Evolutionary conservation across 2,329 filamentous ascomycete species (phyloP).

Genomic region (Hirsutella minnesotensis): DNA sequence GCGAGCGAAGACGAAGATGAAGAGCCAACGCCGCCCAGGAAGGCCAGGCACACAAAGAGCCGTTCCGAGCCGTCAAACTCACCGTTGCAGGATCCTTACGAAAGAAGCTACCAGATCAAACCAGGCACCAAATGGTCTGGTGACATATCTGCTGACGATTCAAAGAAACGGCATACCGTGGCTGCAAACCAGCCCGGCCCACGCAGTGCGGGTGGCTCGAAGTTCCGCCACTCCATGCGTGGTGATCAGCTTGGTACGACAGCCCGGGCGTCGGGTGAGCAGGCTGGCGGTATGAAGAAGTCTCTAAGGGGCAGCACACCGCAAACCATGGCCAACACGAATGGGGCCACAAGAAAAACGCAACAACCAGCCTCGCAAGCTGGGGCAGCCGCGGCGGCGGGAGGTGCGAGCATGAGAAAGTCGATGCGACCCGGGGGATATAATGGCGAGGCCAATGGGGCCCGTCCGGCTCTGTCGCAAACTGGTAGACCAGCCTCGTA

Average conservation of each 20-base stretch:
- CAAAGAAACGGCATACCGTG: conserved; percentile 2
- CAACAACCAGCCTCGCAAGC: neutral
- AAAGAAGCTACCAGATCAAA: conserved; percentile 28
- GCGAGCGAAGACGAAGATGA: conserved; percentile 25
- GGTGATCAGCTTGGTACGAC: conserved; percentile 12
- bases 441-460: conserved; percentile 1
- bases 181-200: neutral
- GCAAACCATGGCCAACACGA: conserved; percentile 2
- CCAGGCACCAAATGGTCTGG: conserved; percentile 17
- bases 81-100: conserved; percentile 5
- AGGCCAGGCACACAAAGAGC: conserved; percentile 20
- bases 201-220: conserved; percentile 5
- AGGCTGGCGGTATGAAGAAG: conserved; percentile 18
- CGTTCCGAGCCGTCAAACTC: conserved; percentile 2
- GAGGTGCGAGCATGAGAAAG: conserved; percentile 10
- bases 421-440: conserved; percentile 11
- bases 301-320: conserved; percentile 16
- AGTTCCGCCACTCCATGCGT: conserved; percentile 37
- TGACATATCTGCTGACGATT: conserved; percentile 6
- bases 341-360: neutral
- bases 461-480: conserved; percentile 4
- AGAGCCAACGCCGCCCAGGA: conserved; percentile 3
- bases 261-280: conserved; percentile 5
- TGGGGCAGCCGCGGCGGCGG: neutral
- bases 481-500: conserved; percentile 17